Evolutionary conservation across 202 grass and related monocot genomes (phyloP), one percentile per base, ranked within the genome.

Genomic region (Musa balbisiana): DNA sequence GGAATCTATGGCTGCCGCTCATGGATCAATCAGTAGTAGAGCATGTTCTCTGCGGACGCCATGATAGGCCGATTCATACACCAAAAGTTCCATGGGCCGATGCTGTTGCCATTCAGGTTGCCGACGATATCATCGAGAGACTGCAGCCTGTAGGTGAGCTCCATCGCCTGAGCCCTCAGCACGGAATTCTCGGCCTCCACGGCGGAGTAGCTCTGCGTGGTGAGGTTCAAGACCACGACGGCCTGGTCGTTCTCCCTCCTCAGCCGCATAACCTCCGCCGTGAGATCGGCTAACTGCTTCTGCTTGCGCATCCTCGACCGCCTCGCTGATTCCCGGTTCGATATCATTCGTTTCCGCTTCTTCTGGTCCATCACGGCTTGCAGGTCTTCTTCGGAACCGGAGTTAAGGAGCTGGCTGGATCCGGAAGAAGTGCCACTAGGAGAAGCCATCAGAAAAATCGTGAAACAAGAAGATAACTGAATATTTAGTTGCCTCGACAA

Each of bases 311-410:
- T 71, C 64, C 77, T 53, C 14, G 65, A 70, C 25, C 77, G 52
- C 53, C 53, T 54, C 64, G 77, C 77, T 15, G 77, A 79, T 58
- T 79, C 77, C 14, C 77, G 77, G 63, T 79, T 79, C 52, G 77
- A 79, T 17, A 71, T 53, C 77, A 71, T 79, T 55, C 77, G 29
- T 66, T 62, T 79, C 27, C 68, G 25, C 54, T 79, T 79, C 77
- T 58, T 70, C 52, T 70, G 65, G 26, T 69, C 27, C 77, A 71
- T 71, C 25, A 71, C 12, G 2, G 66, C 29, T 17, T 69, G 77
- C 53, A 79, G 20, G 49, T 70, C 77, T 13, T 67, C 63, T 27
- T 79, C 29, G 1, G 77, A 79, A 29, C 65, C 19, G 9, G 53
- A 79, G 15, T 51, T 70, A 21, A 49, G 66, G 8, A 79, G 52